These are phyloP conservation scores for Spathaspora girioi DNA, from an alignment of 805 yeast species.

Conservation along the genomic window DNA sequence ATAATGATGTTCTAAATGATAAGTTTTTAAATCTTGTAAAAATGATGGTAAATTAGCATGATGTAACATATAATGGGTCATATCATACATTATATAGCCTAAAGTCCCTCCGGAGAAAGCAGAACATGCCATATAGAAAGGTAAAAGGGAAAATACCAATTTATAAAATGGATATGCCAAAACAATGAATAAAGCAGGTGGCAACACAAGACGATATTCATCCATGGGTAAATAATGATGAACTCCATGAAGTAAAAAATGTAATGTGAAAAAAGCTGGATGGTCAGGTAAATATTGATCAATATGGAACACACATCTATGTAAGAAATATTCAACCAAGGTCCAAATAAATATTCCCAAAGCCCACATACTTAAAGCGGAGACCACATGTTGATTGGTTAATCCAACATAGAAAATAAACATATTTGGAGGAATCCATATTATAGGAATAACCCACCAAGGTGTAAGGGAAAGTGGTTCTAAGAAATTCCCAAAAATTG, in stretches of 20 bases:
- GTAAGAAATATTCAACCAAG: constrained; percentile 79
- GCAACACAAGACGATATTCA: constrained; percentile 86
- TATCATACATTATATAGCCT: constrained; percentile 90
- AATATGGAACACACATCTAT: constrained; percentile 89
- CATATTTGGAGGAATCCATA: constrained; percentile 84
- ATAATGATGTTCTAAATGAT: constrained; percentile 96
- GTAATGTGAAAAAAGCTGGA: constrained; percentile 70
- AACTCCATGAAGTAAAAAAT: constrained; percentile 90
- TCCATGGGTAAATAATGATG: constrained; percentile 99
- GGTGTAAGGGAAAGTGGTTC: constrained; percentile 91
- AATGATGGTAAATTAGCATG: constrained; percentile 78
- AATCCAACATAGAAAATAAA: constrained; percentile 61
- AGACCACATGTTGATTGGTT: constrained; percentile 40
- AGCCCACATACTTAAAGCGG: constrained; percentile 57
- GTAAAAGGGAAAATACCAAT: constrained; percentile 71
- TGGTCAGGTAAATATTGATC: constrained; percentile 84
- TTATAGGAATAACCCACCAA: constrained; percentile 86
- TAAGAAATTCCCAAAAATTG: constrained; percentile 87
- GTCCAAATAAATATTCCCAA: constrained; percentile 95
- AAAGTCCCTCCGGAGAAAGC: constrained; percentile 95
- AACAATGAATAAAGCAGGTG: constrained; percentile 78
- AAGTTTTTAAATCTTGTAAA: constrained; percentile 76
- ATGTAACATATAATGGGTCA: constrained; percentile 91
- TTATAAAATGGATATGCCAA: constrained; percentile 79
- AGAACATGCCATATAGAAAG: constrained; percentile 81